A percentile compares a stretch with the other conserved stretches of the same genome.
Conservation (phyloP, 2,329 filamentous ascomycete species). For the Lachnellula suecica region DNA sequence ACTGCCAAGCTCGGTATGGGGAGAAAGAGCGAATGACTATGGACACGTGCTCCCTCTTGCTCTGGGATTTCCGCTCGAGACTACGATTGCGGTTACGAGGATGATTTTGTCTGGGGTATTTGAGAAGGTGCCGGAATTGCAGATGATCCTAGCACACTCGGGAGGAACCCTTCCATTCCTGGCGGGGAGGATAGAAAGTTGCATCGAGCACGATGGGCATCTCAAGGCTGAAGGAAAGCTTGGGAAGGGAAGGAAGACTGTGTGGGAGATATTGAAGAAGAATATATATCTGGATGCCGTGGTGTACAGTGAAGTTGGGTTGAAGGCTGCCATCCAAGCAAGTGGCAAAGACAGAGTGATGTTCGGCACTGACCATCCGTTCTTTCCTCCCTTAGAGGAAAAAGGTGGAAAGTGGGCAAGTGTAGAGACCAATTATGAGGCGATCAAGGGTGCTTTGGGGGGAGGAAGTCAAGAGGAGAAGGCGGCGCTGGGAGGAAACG, state of each 20-base stretch:
- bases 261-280: constrained; percentile 66
- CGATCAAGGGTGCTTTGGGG: constrained; percentile 53
- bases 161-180: constrained; percentile 88
- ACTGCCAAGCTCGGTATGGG: constrained; percentile 77
- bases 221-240: constrained; percentile 63
- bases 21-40: constrained; percentile 68
- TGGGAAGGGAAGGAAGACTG: constrained; percentile 44
- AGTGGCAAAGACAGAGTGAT: constrained; percentile 69
- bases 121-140: constrained; percentile 67
- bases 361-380: constrained; percentile 83
- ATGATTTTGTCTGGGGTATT: constrained; percentile 89
- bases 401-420: constrained; percentile 69
- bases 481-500: constrained; percentile 61
- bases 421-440: constrained; percentile 57
- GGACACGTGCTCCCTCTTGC: constrained; percentile 86
- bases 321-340: constrained; percentile 69
- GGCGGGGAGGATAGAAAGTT: constrained; percentile 85
- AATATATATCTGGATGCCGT: constrained; percentile 90
- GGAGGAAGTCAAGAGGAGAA: constrained; percentile 44
- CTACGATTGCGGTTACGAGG: constrained; percentile 82
- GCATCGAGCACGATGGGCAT: constrained; percentile 78
- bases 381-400: constrained; percentile 74
- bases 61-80: constrained; percentile 87
- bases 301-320: constrained; percentile 72
- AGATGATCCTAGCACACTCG: constrained; percentile 81